Evolutionary conservation across 2,329 filamentous ascomycete genomes (phyloP), one percentile per base, ranked within the genome.

Genomic region (Hirsutella rhossiliensis): DNA sequence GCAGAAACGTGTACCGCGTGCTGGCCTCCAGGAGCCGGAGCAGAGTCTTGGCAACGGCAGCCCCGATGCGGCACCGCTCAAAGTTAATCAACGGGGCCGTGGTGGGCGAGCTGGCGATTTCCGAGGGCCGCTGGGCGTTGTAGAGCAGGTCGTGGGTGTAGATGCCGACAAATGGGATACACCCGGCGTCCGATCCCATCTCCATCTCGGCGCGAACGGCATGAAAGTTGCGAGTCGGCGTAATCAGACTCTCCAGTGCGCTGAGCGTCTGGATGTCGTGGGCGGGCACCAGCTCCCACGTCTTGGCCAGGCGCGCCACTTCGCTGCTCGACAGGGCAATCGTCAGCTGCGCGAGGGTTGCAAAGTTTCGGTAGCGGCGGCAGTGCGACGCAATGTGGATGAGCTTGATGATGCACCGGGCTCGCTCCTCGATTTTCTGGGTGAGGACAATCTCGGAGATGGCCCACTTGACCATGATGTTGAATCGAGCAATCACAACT

Each of bases 391-490:
- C 86, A 50, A 90, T 85, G 64, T 90, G 86, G 47, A 92, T 85
- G 58, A 76, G 83, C 62, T 92, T 90, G 61, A 84, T 80, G 49
- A 92, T 78, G 58, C 82, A 87, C 32, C 80, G 71, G 19, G 84
- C 84, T 43, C 86, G 75, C 62, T 92, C 86, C 48, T 82, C 77
- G 11, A 82, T 63, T 45, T 80, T 68, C 50, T 82, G 76, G 0
- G 84, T 92, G 40, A 92, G 71, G 9, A 92, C 75, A 50, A 84
- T 76, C 60, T 90, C 84, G 1, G 85, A 90, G 27, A 88, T 75
- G 27, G 79, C 82, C 86, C 86, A 92, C 60, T 90, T 90, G 48
- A 89, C 85, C 67, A 90, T 84, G 50, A 92, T 77, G 60, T 92
- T 92, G 68, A 92, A 92, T 41, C 86, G 81, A 9, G 86, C 84